Conservation (phyloP, 2,329 filamentous ascomycete species). For the Dendryphion nanum region DNA sequence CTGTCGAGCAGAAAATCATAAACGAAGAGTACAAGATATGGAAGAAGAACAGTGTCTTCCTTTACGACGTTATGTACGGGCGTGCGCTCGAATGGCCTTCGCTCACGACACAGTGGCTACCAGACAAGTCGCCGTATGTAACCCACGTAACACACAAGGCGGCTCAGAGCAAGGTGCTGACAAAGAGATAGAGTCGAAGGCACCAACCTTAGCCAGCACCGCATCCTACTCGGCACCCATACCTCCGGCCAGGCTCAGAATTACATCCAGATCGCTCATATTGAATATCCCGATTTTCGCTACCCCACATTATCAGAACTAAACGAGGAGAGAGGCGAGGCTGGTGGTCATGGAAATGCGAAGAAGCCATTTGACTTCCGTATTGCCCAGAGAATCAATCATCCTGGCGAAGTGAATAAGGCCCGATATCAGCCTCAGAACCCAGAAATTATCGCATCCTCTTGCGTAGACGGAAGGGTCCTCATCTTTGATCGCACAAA, state of each 20-base stretch:
- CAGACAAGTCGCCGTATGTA: constrained; percentile 58
- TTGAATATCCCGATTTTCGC: constrained; percentile 82
- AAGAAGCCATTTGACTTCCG: constrained; percentile 82
- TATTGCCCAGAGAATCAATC: constrained; percentile 93
- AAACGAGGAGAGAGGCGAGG: constrained; percentile 87
- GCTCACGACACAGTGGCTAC: constrained; percentile 96
- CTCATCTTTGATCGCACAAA: constrained; percentile 96
- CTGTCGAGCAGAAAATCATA: constrained; percentile 80
- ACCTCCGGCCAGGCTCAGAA: constrained; percentile 84
- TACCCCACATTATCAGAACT: constrained; percentile 77
- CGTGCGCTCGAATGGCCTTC: constrained; percentile 97
- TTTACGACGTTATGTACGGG: constrained; percentile 95
- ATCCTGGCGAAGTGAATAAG: constrained; percentile 97
- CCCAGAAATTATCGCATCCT: constrained; percentile 91
- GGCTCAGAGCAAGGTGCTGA: not conserved
- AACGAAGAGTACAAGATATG: constrained; percentile 99
- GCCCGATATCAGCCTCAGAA: constrained; percentile 97
- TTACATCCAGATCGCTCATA: constrained; percentile 90
- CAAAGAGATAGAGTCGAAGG: constrained; percentile 61
- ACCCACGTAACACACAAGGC: constrained; percentile 37
- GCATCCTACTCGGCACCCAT: constrained; percentile 90
- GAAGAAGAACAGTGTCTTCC: constrained; percentile 99
- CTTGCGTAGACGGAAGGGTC: constrained; percentile 82
- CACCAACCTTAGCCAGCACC: constrained; percentile 84
- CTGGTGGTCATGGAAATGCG: constrained; percentile 83